phyloP scores from a whole-genome alignment of 2,329 filamentous ascomycete species.

The Pestalotiopsis sp. region DNA sequence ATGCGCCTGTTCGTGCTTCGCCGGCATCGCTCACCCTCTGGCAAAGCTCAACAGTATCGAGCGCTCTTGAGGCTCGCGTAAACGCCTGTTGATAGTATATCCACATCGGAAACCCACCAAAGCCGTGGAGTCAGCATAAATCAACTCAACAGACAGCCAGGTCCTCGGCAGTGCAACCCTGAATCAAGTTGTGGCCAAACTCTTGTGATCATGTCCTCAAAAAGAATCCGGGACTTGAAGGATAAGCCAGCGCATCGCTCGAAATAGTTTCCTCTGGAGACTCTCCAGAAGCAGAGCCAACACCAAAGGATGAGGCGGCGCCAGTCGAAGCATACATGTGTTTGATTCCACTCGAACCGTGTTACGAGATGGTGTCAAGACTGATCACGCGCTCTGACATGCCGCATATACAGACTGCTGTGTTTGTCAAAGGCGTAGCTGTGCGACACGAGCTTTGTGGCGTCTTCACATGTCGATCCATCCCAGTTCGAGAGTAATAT shows the following conservation, averaged over 20 bases:
- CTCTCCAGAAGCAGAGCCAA: neutral
- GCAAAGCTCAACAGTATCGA: neutral
- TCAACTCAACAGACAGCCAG: neutral
- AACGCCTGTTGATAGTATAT: neutral
- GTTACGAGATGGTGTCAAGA: neutral
- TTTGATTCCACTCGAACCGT: neutral
- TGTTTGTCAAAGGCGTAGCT: neutral
- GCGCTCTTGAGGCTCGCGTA: neutral
- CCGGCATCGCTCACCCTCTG: neutral
- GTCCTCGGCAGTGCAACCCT: neutral
- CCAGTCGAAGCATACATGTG: neutral
- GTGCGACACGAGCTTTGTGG: neutral
- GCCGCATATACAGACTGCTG: neutral
- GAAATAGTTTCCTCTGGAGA: neutral
- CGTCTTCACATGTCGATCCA: conserved; percentile 5
- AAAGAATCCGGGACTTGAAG: neutral
- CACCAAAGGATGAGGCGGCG: neutral
- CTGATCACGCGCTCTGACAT: neutral
- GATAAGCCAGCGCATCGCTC: neutral
- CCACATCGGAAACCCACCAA: neutral
- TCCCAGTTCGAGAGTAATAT: neutral
- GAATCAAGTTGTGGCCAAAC: neutral
- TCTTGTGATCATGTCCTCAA: neutral
- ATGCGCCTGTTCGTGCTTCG: neutral
- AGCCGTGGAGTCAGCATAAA: neutral